Base-by-base conservation (phyloP, 495 filamentous ascomycete genomes). In the Trypethelium eluteriae region DNA sequence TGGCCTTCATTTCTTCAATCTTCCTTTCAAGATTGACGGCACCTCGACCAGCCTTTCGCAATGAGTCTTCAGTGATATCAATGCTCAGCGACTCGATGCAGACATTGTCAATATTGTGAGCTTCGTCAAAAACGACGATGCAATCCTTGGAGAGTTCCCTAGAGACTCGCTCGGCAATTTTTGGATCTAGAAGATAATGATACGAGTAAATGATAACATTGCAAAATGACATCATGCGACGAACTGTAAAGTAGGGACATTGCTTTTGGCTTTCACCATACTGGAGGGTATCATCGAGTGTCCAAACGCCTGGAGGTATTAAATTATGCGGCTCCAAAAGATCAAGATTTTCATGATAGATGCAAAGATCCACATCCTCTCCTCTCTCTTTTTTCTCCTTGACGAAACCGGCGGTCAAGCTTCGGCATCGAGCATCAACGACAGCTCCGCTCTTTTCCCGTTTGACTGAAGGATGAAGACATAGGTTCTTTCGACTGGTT, bases 181-280 rank as follows among this genome's bases (percentile, higher is more conserved):
- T 98, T 9, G 94, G 94, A 73, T 99, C 94, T 2, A 99, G 82
- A 3, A 99, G 86, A 73, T 98, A 99, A 77, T 99, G 94, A 73
- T 98, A 99, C 9, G 94, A 98, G 76, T 98, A 99, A 65, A 99
- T 98, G 72, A 99, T 96, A 72, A 99, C 91, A 77, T 99, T 96
- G 82, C 93, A 98, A 74, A 89, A 96, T 63, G 92, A 86, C 93
- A 99, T 98, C 94, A 99, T 99, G 68, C 94, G 85, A 64, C 94
- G 82, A 41, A 90, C 89, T 34, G 92, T 96, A 70, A 99, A 99
- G 73, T 99, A 99, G 0, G 94, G 95, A 72, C 94, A 99, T 75
- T 96, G 94, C 72, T 95, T 98, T 63, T 96, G 87, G 76, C 96
- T 81, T 76, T 99, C 93, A 50, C 94, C 93, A 69, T 99, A 96